Conservation (phyloP, 768 basidiomycete genomes). For the Naganishia onofrii region DNA sequence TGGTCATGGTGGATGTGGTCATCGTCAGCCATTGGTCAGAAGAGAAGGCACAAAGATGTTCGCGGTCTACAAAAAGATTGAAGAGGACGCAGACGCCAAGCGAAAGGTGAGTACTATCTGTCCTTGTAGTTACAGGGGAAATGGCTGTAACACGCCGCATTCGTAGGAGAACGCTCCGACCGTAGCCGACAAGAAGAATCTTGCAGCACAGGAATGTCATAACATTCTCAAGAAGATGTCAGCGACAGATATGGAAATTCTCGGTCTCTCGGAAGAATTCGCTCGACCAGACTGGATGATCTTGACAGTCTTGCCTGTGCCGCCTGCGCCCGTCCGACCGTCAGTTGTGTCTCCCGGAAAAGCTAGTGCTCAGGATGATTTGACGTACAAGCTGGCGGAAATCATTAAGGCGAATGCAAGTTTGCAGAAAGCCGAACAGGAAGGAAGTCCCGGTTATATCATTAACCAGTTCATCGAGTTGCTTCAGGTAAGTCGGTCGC, state of each 20-base stretch:
- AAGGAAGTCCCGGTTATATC: constrained; percentile 93
- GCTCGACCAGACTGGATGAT: constrained; percentile 99
- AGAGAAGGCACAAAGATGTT: constrained; percentile 95
- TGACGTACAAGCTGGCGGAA: constrained; percentile 96
- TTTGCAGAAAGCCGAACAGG: constrained; percentile 86
- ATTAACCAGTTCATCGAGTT: constrained; percentile 94
- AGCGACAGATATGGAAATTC: constrained; percentile 76
- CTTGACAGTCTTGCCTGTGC: constrained; percentile 92
- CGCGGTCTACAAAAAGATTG: constrained; percentile 88
- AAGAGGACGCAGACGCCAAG: constrained; percentile 70
- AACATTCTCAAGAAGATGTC: constrained; percentile 94
- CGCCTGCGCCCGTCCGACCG: constrained; percentile 94
- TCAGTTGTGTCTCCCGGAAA: constrained; percentile 97
- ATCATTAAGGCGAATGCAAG: constrained; percentile 93
- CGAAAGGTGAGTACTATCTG: constrained; percentile 24
- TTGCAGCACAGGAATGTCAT: constrained; percentile 85
- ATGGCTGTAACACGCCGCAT: constrained; percentile 32
- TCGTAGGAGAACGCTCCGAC: constrained; percentile 40
- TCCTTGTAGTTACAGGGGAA: background rate
- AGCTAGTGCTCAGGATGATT: constrained; percentile 90
- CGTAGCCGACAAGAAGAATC: constrained; percentile 55
- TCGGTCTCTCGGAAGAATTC: constrained; percentile 92
- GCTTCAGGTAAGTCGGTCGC: constrained; percentile 66
- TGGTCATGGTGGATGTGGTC: constrained; percentile 96
- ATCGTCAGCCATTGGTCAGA: constrained; percentile 78